These are phyloP conservation scores for Hibiscus mutabilis DNA, from an alignment of 345 rosid species.

Conservation along the genomic window DNA sequence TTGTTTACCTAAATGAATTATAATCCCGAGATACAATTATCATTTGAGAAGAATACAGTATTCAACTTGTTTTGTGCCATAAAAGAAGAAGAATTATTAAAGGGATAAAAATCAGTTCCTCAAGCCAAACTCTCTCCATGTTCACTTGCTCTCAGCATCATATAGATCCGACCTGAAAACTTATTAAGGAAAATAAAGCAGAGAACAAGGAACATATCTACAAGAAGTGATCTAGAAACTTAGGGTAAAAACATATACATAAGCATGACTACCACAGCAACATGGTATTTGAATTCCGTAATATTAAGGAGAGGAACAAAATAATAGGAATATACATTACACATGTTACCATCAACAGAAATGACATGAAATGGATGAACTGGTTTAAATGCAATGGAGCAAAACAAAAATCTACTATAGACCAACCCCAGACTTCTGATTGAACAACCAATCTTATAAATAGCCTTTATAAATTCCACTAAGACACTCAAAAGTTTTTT, in stretches of 20 bases:
- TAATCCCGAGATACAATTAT: conserved; percentile 2
- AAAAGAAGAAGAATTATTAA: background rate
- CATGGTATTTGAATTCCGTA: no score
- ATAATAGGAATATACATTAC: no score
- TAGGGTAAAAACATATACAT: background rate
- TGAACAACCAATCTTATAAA: no score
- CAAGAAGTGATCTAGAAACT: background rate
- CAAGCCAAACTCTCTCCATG: background rate
- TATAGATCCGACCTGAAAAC: conserved; percentile 39
- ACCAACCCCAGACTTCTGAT: no score
- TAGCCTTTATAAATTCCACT: no score
- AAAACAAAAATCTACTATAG: no score
- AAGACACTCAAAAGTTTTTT: no score
- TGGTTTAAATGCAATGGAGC: no score
- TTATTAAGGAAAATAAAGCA: conserved; percentile 28
- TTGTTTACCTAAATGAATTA: background rate
- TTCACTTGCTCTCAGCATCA: conserved; percentile 49
- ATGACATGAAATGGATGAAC: no score
- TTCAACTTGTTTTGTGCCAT: background rate
- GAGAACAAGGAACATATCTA: background rate
- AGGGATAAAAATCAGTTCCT: conserved; percentile 1
- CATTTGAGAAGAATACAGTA: conserved; percentile 7
- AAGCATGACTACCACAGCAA: no score
- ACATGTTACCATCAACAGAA: no score
- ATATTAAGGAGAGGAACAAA: no score